phyloP scores from a whole-genome alignment of 2,329 filamentous ascomycete species.

The Colletotrichum sp. region DNA sequence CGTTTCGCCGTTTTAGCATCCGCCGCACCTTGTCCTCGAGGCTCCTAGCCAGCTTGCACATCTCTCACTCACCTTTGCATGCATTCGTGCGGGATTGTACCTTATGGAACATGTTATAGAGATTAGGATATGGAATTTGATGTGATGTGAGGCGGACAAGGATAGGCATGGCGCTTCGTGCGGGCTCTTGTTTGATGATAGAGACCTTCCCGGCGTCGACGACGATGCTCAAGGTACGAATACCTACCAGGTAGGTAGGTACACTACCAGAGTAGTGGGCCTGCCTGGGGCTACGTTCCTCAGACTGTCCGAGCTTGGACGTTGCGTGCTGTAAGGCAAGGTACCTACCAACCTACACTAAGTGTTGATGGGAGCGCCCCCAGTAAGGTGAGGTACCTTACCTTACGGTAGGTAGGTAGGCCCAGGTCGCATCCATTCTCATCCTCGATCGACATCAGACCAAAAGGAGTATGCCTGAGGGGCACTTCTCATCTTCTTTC shows the following conservation, averaged over 20 bases:
- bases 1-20: not conserved
- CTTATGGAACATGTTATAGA: not conserved
- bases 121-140: not conserved
- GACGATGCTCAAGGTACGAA: not conserved
- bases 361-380: not conserved
- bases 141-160: not conserved
- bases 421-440: conserved; percentile 2
- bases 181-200: not conserved
- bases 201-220: not conserved
- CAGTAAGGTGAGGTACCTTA: not conserved
- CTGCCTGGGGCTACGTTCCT: not conserved
- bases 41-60: not conserved
- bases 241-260: too few species aligned
- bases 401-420: not conserved
- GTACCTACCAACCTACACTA: not conserved
- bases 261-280: not conserved
- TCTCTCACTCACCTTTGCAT: not conserved
- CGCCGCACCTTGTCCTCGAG: not conserved
- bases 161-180: not conserved
- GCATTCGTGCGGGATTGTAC: not conserved
- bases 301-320: not conserved
- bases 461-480: not conserved
- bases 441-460: conserved; percentile 13
- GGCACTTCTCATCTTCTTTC: not conserved
- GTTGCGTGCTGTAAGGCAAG: not conserved